Evolutionary conservation across 2,329 filamentous ascomycete species (phyloP).

Genomic region (Aspergillus sp.): DNA sequence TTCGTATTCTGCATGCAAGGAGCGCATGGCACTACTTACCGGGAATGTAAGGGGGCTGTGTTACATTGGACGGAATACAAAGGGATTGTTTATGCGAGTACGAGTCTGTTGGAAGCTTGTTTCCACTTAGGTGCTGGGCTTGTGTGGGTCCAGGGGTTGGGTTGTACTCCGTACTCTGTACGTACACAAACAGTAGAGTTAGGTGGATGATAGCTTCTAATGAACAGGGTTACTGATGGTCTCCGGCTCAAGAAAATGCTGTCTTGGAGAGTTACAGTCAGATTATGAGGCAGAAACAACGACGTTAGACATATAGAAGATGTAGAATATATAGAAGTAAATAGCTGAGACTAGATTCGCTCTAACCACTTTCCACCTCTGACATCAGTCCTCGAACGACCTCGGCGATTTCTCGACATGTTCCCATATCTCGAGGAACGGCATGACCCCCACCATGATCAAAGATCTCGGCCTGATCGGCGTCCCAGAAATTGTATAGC

Average conservation of each 20-base stretch:
- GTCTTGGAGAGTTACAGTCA: too few species aligned
- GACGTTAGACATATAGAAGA: too few species aligned
- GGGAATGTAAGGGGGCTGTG: neutral
- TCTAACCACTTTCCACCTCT: too few species aligned
- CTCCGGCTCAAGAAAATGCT: too few species aligned
- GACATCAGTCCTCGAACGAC: neutral
- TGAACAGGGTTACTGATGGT: too few species aligned
- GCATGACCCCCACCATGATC: constrained; percentile 67
- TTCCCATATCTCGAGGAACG: constrained; percentile 46
- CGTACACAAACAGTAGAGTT: too few species aligned
- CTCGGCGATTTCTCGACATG: neutral
- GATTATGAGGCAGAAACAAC: too few species aligned
- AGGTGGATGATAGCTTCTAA: too few species aligned
- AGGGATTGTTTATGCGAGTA: neutral
- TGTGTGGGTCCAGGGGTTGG: too few species aligned
- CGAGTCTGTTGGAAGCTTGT: neutral
- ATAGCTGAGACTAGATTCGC: too few species aligned
- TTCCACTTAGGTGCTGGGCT: neutral
- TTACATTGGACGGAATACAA: neutral
- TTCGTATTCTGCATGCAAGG: neutral
- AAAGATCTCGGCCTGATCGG: constrained; percentile 60
- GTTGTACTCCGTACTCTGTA: too few species aligned
- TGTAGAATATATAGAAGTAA: too few species aligned
- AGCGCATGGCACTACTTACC: neutral
- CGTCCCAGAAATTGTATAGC: constrained; percentile 62